phyloP scores from a whole-genome alignment of 2,329 filamentous ascomycete species.

The Exophiala sideris region DNA sequence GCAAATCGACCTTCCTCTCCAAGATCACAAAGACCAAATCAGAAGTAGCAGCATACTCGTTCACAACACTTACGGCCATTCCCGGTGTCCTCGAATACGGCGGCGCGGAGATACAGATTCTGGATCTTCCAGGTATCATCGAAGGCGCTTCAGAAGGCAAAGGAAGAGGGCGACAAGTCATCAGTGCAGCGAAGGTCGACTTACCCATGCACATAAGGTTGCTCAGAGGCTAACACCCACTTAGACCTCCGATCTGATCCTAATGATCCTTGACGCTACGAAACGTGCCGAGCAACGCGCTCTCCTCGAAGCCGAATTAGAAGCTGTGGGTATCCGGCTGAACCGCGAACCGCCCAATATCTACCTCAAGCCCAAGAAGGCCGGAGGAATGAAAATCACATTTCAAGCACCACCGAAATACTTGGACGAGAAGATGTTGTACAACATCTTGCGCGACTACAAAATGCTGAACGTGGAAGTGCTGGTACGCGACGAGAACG shows the following conservation, averaged over 20 bases:
- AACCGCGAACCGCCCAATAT: conserved; percentile 95
- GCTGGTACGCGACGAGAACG: conserved; percentile 88
- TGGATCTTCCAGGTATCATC: conserved; percentile 97
- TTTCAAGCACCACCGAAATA: conserved; percentile 86
- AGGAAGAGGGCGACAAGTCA: conserved; percentile 91
- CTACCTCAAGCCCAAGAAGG: conserved; percentile 92
- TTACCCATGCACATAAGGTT: background rate
- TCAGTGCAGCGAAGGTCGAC: conserved; percentile 80
- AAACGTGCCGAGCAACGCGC: conserved; percentile 92
- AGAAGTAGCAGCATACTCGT: conserved; percentile 92
- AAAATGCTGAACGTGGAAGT: conserved; percentile 98
- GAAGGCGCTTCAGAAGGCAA: conserved; percentile 96
- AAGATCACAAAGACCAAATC: conserved; percentile 98
- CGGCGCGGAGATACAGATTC: conserved; percentile 94
- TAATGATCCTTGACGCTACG: conserved; percentile 96
- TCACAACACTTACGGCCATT: conserved; percentile 96
- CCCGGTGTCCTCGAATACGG: conserved; percentile 97
- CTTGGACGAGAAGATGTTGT: conserved; percentile 96
- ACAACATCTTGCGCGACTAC: conserved; percentile 96
- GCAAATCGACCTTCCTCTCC: conserved; percentile 97
- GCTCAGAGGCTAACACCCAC: background rate
- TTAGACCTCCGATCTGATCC: conserved; percentile 66
- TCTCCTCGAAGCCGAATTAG: conserved; percentile 84
- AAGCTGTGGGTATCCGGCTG: conserved; percentile 89
- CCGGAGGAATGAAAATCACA: conserved; percentile 97